Evolutionary conservation across 805 yeast genomes (phyloP), one percentile per base, ranked within the genome.

Genomic region (Myxozyma mucilagina): DNA sequence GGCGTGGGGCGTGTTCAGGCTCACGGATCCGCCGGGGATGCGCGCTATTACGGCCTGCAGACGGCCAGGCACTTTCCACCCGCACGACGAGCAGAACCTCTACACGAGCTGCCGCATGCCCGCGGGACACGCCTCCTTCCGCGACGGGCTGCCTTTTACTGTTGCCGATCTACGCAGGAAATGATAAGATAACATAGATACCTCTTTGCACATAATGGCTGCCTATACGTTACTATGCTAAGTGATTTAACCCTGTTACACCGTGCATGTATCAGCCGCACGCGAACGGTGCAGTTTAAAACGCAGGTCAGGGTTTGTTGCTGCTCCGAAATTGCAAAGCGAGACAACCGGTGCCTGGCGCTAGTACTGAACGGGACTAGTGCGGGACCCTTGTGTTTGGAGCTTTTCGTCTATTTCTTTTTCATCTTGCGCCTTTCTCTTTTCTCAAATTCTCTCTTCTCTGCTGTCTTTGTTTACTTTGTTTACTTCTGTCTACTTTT

Each of bases 21-120:
- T 85, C 24, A 83, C 87, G 0, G 87, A 85, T 65, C 89, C 89
- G 6, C 84, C 85, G 0, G 90, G 90, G 1, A 74, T 85, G 16
- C 82, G 80, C 4, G 74, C 79, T 16, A 79, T 85, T 45, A 82
- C 85, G 8, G 72, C 76, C 44, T 85, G 90, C 71, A 72, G 70
- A 34, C 70, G 68, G 57, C 66, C 76, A 2, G 84, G 84, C 6
- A 71, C 76, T 18, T 85, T 85, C 73, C 90, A 85, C 71, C 88
- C 87, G 1, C 89, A 86, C 68, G 74, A 77, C 14, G 86, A 84
- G 60, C 65, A 69, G 0, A 71, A 80, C 56, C 65, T 85, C 9
- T 85, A 85, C 70, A 81, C 76, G 45, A 74, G 74, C 34, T 83
- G 86, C 53, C 74, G 75, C 48, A 72, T 70, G 47, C 74, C 74